Evolutionary conservation across 2,329 filamentous ascomycete genomes (phyloP).

Genomic region (Botrytis sinoallii): DNA sequence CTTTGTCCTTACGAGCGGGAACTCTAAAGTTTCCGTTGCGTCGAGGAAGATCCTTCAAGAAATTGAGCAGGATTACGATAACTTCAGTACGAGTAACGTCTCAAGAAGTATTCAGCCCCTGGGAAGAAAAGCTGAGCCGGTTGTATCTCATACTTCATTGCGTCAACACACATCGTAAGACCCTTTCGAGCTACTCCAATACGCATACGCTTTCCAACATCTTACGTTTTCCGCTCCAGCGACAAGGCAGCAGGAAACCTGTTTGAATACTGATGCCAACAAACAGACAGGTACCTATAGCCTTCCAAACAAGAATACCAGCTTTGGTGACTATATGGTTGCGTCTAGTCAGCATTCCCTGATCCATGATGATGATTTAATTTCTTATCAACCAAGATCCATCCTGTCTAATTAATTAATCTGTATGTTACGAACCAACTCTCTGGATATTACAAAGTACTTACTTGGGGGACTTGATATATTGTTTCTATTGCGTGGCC

Average conservation of each 20-base stretch:
- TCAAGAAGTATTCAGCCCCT: not conserved
- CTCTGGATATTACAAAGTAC: not conserved
- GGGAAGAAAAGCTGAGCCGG: not conserved
- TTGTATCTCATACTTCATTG: not conserved
- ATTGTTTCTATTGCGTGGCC: not conserved
- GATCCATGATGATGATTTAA: constrained; percentile 3
- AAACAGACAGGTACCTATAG: not conserved
- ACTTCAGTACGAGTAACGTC: not conserved
- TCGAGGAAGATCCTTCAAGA: not conserved
- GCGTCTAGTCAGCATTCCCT: not conserved
- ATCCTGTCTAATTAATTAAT: not conserved
- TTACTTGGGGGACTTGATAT: not conserved
- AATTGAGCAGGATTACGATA: not conserved
- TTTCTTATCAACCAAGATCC: not conserved
- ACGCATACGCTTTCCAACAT: not conserved
- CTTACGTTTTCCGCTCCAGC: not conserved
- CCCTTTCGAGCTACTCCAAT: not conserved
- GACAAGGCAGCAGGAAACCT: not conserved
- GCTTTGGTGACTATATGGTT: not conserved
- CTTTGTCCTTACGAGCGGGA: not conserved
- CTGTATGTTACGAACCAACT: not conserved
- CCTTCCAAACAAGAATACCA: not conserved
- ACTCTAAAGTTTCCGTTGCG: not conserved
- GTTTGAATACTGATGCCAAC: not conserved
- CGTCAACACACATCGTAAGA: not conserved